Conservation (phyloP, 2,329 filamentous ascomycete genomes). For the Chalaropsis thielavioides region DNA sequence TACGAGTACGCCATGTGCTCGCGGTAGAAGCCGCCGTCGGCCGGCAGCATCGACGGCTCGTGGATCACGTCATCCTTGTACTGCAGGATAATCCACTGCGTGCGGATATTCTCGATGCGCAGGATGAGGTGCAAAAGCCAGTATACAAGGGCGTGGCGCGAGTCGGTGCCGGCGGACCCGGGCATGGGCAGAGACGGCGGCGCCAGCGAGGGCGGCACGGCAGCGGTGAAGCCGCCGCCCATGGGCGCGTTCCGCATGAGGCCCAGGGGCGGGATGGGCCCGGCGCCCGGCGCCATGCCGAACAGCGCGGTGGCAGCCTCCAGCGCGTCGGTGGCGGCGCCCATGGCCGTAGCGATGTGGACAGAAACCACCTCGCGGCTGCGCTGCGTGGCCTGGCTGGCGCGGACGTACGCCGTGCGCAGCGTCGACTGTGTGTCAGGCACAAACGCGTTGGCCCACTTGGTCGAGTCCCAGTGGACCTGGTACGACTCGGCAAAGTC, state of each 20-base stretch:
- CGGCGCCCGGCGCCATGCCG: background rate
- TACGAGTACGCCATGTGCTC: background rate
- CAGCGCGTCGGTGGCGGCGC: background rate
- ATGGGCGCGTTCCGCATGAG: no score
- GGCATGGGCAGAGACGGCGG: background rate
- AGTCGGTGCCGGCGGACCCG: background rate
- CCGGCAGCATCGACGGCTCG: background rate
- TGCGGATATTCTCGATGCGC: background rate
- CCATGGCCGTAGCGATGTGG: background rate
- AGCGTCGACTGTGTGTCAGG: background rate
- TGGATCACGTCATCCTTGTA: background rate
- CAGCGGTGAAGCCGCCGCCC: no score
- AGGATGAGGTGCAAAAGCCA: background rate
- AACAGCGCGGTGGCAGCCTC: background rate
- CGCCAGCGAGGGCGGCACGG: background rate
- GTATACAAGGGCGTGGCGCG: background rate
- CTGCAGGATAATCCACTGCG: background rate
- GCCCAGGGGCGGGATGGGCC: background rate
- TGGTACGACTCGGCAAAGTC: background rate
- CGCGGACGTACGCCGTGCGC: background rate
- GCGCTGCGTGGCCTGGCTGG: background rate
- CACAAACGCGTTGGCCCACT: background rate
- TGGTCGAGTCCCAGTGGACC: background rate
- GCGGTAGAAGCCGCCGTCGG: background rate
- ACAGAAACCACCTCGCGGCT: background rate